Evolutionary conservation across 306 rosid genomes (phyloP).

Genomic region (Malus fusca): DNA sequence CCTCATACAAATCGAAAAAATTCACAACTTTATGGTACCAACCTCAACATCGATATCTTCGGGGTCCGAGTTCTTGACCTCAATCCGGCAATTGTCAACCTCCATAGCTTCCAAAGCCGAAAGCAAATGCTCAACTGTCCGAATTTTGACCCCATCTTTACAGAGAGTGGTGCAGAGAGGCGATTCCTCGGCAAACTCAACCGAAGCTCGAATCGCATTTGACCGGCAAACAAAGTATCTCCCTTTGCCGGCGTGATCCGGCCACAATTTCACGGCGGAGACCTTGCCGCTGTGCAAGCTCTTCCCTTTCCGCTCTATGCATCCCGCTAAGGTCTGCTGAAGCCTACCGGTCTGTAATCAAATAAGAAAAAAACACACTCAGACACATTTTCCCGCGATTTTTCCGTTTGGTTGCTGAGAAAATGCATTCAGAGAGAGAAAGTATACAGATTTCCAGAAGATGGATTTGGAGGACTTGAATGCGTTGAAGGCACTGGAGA

Average conservation of each 20-base stretch:
- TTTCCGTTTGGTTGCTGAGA: conserved; percentile 12
- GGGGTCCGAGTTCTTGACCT: conserved; percentile 37
- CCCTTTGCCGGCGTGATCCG: conserved; percentile 64
- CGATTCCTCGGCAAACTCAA: conserved; percentile 53
- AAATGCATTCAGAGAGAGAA: conserved; percentile 3
- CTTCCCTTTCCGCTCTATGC: conserved; percentile 58
- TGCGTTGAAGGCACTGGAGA: conserved; percentile 22
- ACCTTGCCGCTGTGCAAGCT: conserved; percentile 56
- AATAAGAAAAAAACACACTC: background rate
- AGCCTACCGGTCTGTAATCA: conserved; percentile 58
- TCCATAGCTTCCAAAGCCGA: conserved; percentile 81
- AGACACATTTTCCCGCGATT: background rate
- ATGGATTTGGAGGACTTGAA: conserved; percentile 48
- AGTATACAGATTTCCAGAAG: conserved; percentile 59
- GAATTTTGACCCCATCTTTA: conserved; percentile 54
- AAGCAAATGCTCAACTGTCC: conserved; percentile 87
- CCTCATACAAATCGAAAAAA: background rate
- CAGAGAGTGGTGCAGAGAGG: conserved; percentile 69
- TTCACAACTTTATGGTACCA: background rate
- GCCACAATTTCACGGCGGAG: conserved; percentile 60
- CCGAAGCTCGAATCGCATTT: conserved; percentile 46
- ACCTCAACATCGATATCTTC: conserved; percentile 56
- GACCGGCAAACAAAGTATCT: conserved; percentile 58
- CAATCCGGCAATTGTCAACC: conserved; percentile 86
- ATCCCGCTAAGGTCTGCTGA: conserved; percentile 74